phyloP scores from a whole-genome alignment of 495 filamentous ascomycete species.

The Tuber umbilicatum region DNA sequence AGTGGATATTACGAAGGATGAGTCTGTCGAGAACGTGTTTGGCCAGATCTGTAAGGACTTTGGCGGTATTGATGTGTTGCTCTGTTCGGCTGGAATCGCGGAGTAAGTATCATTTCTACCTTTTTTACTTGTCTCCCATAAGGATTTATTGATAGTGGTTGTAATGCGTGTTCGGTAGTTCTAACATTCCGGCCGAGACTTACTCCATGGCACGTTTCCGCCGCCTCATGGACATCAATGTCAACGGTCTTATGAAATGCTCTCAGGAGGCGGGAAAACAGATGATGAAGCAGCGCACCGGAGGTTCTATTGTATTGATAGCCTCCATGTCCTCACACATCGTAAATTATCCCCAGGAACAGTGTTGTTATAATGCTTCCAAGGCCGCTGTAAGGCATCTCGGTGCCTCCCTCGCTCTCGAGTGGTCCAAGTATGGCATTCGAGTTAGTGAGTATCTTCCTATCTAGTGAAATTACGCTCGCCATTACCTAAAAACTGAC shows the following conservation, averaged over 20 bases:
- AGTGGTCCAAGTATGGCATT: conserved; percentile 68
- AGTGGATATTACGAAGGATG: conserved; percentile 65
- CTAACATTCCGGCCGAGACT: conserved; percentile 57
- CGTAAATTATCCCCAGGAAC: conserved; percentile 72
- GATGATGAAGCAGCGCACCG: conserved; percentile 57
- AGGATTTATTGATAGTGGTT: neutral
- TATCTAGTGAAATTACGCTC: neutral
- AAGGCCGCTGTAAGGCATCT: conserved; percentile 75
- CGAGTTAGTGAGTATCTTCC: conserved; percentile 51
- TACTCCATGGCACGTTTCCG: conserved; percentile 56
- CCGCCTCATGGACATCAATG: conserved; percentile 66
- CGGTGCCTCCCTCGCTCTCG: conserved; percentile 64
- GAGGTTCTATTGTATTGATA: conserved; percentile 62
- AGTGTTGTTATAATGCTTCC: conserved; percentile 70
- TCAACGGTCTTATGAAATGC: conserved; percentile 63
- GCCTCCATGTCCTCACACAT: conserved; percentile 69
- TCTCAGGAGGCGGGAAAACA: conserved; percentile 56
- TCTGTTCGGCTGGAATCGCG: conserved; percentile 79
- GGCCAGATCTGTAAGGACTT: conserved; percentile 49
- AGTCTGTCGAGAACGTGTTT: conserved; percentile 51
- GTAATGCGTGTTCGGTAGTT: conserved; percentile 35
- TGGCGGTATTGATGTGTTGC: conserved; percentile 61
- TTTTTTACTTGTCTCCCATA: neutral
- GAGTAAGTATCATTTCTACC: conserved; percentile 49
- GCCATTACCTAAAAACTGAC: neutral